Evolutionary conservation across 2,329 filamentous ascomycete species (phyloP).

Genomic region (Penicillium sp.): DNA sequence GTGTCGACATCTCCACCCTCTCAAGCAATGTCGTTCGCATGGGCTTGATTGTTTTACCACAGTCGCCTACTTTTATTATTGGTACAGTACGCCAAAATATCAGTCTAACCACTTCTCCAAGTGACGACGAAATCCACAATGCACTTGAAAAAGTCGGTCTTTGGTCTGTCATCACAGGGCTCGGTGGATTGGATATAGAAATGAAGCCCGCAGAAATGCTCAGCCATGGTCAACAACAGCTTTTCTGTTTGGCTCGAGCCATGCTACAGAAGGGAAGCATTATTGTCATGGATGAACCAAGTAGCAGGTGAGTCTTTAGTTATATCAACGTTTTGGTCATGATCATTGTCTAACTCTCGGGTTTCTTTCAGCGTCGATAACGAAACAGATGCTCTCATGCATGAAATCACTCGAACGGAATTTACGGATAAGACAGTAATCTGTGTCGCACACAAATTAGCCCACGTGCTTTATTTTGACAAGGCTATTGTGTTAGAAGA

Average conservation of each 20-base stretch:
- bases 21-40: neutral
- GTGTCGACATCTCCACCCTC: neutral
- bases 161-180: too few relatives aligned
- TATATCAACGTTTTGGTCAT: too few relatives aligned
- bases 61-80: too few relatives aligned
- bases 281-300: neutral
- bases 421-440: slow-evolving; percentile 27
- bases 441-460: neutral
- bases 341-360: neutral
- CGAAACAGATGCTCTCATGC: neutral
- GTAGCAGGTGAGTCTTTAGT: neutral
- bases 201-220: neutral
- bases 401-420: slow-evolving; percentile 18
- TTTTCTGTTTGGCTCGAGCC: slow-evolving; percentile 15
- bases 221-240: slow-evolving; percentile 12
- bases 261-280: slow-evolving; percentile 1
- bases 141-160: too few relatives aligned
- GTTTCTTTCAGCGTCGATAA: neutral
- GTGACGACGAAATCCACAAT: too few relatives aligned
- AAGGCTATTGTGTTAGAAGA: neutral
- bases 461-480: neutral
- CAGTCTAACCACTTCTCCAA: too few relatives aligned
- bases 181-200: too few relatives aligned
- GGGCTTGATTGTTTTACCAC: neutral
- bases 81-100: too few relatives aligned